A percentile compares a stretch with the other conserved stretches of the same genome.
These are phyloP conservation scores for Fusarium solani-melongenae DNA, from an alignment of 2,329 filamentous ascomycete species.

Conservation along the genomic window DNA sequence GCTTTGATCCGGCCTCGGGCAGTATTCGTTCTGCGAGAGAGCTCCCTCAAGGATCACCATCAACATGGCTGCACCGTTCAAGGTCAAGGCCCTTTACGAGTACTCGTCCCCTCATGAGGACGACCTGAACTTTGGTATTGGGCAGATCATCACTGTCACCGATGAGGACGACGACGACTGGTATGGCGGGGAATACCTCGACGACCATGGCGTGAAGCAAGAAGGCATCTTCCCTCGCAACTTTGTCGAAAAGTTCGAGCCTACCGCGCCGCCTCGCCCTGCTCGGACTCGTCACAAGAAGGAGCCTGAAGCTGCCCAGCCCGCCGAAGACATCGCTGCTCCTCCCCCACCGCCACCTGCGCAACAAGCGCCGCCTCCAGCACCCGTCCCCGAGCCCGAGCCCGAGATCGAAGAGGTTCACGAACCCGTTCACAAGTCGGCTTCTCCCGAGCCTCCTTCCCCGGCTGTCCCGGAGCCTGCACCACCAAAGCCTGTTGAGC, in stretches of 20 bases:
- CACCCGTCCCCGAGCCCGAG: constrained; percentile 50
- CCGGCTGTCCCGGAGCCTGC: constrained; percentile 43
- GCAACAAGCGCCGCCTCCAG: constrained; percentile 47
- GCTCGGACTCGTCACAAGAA: constrained; percentile 78
- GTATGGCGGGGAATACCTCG: constrained; percentile 89
- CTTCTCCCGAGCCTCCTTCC: constrained; percentile 50
- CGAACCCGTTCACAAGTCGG: constrained; percentile 45
- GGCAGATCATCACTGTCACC: constrained; percentile 93
- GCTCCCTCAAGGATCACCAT: constrained; percentile 43
- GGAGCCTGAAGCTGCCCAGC: constrained; percentile 50
- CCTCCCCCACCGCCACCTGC: constrained; percentile 48
- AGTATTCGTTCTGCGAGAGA: constrained; percentile 44
- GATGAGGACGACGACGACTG: constrained; percentile 94
- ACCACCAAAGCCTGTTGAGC: constrained; percentile 49
- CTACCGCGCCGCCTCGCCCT: constrained; percentile 87
- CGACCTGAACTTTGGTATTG: constrained; percentile 86
- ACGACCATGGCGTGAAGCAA: constrained; percentile 77
- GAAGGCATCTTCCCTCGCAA: constrained; percentile 95
- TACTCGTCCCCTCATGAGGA: constrained; percentile 94
- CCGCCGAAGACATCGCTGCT: constrained; percentile 52
- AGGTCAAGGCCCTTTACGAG: constrained; percentile 95
- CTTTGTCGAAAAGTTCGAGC: constrained; percentile 97
- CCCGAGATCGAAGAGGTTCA: constrained; percentile 51
- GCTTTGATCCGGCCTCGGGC: constrained; percentile 43
- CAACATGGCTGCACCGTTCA: constrained; percentile 81